Evolutionary conservation across 2,329 filamentous ascomycete genomes (phyloP).

Genomic region (Pestalotiopsis fici): DNA sequence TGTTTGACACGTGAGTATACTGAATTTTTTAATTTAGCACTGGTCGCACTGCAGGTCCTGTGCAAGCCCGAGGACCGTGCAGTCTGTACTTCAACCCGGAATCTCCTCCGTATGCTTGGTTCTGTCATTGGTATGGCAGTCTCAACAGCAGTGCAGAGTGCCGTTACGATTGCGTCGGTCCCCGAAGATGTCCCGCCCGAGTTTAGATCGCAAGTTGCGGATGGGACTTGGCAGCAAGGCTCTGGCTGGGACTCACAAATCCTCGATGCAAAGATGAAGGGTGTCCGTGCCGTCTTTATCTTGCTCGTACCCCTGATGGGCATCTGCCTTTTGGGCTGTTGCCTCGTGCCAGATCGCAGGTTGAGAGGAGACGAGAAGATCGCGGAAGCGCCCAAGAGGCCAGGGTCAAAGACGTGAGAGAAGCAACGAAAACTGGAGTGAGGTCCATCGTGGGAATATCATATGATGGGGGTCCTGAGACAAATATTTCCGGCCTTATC

Average conservation of each 20-base stretch:
- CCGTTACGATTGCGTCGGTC: constrained; percentile 16
- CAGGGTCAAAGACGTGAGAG: too few species aligned
- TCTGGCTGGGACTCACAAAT: constrained; percentile 16
- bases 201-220: constrained; percentile 15
- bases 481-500: too few species aligned
- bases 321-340: constrained; percentile 15
- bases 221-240: constrained; percentile 18
- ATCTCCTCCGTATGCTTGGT: constrained; percentile 25
- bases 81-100: constrained; percentile 27
- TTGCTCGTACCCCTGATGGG: constrained; percentile 20
- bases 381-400: too few species aligned
- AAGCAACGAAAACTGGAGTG: too few species aligned
- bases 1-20: too few species aligned
- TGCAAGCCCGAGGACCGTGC: constrained; percentile 23
- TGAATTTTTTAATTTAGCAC: constrained; percentile 9
- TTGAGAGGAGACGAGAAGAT: constrained; percentile 11
- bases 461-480: too few species aligned
- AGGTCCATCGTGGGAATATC: too few species aligned
- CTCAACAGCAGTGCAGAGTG: constrained; percentile 16
- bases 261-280: constrained; percentile 23
- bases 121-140: constrained; percentile 22
- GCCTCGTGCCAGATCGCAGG: constrained; percentile 14
- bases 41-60: constrained; percentile 28
- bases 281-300: constrained; percentile 23
- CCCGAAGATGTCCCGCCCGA: constrained; percentile 11